Evolutionary conservation across 2,329 filamentous ascomycete genomes (phyloP), one percentile per base, ranked within the genome.

Genomic region (Fusarium piperis): DNA sequence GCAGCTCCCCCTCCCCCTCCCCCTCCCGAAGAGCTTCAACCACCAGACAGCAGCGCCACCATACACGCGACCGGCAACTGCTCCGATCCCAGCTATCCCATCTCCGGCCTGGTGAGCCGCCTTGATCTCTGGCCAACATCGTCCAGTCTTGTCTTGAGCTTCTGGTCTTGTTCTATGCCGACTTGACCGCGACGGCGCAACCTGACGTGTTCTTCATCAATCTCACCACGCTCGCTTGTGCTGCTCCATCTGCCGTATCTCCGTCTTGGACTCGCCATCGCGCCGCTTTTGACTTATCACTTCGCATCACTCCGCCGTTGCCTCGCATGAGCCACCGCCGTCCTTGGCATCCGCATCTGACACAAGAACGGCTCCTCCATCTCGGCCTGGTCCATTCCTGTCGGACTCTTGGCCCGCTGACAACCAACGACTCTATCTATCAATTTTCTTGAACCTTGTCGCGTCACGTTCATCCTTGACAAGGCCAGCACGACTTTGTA

Each of bases 381-480:
- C 53, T 56, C 48, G 55, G 53, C 36, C 61, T 52, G 16, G 28
- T 32, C 44, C 52, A 68, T 62, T 69, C 68, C 60, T 56, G 64
- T 39, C 30, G 15, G 46, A 32, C 52, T 39, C 38, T 58, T 65
- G 41, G 65, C 57, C 53, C 41, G 56, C 23, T 23, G 39, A 59
- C 48, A 26, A 71, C 69, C 68, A 70, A 72, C 69, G 52, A 55
- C 69, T 44, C 44, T 53, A 62, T 38, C 33, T 48, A 62, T 41
- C 62, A 46, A 59, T 62, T 62, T 56, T 59, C 53, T 32, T 57
- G 32, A 46, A 57, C 38, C 53, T 61, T 35, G 23, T 64, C 57
- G 46, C 38, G 36, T 41, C 16, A 56, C 52, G 30, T 39, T 26
- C 59, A 30, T 32, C 59, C 30, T 16, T n/a, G 18, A 18, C 12